Conservation (phyloP, 192 early-diverging fungal genomes). For the Backusella australiensis region DNA sequence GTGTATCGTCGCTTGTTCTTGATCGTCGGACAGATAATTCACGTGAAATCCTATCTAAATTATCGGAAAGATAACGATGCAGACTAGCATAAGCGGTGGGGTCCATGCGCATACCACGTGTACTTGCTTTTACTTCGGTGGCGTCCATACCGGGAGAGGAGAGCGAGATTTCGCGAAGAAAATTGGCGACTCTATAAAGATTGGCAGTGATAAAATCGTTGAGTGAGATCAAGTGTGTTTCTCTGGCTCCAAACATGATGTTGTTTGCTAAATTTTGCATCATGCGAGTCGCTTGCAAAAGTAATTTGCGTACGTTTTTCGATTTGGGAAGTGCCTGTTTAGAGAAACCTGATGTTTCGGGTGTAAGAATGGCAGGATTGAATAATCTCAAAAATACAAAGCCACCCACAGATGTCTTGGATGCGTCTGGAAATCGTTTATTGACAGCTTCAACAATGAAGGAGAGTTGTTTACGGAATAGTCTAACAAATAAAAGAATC, state of each 20-base stretch:
- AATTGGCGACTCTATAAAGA: conserved; percentile 70
- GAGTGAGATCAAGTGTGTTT: conserved; percentile 85
- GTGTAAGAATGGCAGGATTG: conserved; percentile 90
- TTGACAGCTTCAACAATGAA: conserved; percentile 73
- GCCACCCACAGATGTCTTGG: conserved; percentile 84
- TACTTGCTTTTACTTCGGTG: not conserved
- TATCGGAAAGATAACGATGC: conserved; percentile 65
- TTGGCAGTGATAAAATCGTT: conserved; percentile 87
- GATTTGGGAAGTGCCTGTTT: conserved; percentile 52
- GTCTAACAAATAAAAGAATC: conserved; percentile 17
- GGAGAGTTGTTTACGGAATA: conserved; percentile 76
- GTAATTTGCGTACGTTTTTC: conserved; percentile 73
- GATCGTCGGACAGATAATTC: conserved; percentile 55
- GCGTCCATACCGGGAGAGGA: conserved; percentile 16
- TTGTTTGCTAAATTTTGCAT: conserved; percentile 97
- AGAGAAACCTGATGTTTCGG: conserved; percentile 75
- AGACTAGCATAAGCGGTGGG: conserved; percentile 15
- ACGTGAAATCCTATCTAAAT: conserved; percentile 64
- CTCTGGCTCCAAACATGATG: conserved; percentile 94
- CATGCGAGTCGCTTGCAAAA: conserved; percentile 89
- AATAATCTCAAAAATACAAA: conserved; percentile 95
- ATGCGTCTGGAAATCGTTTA: conserved; percentile 77
- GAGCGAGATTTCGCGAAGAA: conserved; percentile 73
- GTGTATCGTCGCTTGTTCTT: conserved; percentile 24
- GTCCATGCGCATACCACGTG: conserved; percentile 6